phyloP scores from a whole-genome alignment of 805 yeast species.

The Wickerhamomyces subpelliculosus region DNA sequence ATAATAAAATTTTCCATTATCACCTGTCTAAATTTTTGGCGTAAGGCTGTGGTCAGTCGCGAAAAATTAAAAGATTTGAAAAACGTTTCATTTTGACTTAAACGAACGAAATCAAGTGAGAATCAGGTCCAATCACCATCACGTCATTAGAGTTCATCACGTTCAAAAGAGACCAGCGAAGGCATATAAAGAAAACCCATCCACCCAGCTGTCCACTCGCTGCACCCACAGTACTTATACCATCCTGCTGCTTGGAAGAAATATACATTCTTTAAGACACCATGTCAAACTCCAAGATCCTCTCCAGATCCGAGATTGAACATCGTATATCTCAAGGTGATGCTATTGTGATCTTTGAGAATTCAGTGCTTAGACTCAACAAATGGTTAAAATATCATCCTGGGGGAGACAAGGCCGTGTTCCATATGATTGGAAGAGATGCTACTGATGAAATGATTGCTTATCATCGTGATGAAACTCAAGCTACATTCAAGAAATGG shows the following conservation, averaged over 20 bases:
- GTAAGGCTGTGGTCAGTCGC: too few relatives aligned
- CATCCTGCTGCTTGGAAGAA: too few relatives aligned
- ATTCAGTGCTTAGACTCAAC: constrained; percentile 56
- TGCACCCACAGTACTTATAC: too few relatives aligned
- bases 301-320: constrained; percentile 43
- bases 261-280: too few relatives aligned
- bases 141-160: neutral
- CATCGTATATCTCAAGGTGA: constrained; percentile 60
- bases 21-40: too few relatives aligned
- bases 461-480: constrained; percentile 62
- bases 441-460: constrained; percentile 90
- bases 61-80: too few relatives aligned
- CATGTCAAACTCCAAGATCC: constrained; percentile 16
- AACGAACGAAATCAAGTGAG: neutral
- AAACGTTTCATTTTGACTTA: neutral
- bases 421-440: constrained; percentile 82
- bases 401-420: constrained; percentile 82
- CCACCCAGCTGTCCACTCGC: too few relatives aligned
- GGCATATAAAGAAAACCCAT: too few relatives aligned
- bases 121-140: neutral
- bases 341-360: constrained; percentile 59
- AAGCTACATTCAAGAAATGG: constrained; percentile 44
- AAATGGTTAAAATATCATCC: constrained; percentile 74
- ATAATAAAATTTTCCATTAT: too few relatives aligned
- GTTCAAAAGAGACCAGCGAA: too few relatives aligned